These are phyloP conservation scores for Cadophora malorum DNA, from an alignment of 2,329 filamentous ascomycete species.

Conservation along the genomic window DNA sequence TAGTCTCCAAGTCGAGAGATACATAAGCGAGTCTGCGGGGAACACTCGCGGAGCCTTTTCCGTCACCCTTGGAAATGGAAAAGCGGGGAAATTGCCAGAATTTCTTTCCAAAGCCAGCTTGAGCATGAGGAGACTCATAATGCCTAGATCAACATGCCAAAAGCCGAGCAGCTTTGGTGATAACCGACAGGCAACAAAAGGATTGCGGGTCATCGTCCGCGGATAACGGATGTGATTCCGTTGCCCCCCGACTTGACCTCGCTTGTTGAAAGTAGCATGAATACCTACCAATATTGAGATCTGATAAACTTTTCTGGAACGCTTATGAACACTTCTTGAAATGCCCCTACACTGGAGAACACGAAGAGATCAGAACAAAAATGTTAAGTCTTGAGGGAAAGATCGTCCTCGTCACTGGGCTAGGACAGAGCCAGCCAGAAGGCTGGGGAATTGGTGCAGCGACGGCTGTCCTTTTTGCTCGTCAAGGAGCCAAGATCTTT, in stretches of 20 bases:
- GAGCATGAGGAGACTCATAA: neutral
- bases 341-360: neutral
- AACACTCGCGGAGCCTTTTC: neutral
- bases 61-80: neutral
- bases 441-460: slow-evolving; percentile 59
- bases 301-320: neutral
- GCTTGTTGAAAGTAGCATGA: neutral
- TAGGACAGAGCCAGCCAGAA: slow-evolving; percentile 49
- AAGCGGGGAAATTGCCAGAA: neutral
- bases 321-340: neutral
- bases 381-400: slow-evolving; percentile 49
- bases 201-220: neutral
- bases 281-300: neutral
- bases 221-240: slow-evolving; percentile 3
- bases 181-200: neutral
- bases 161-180: neutral
- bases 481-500: slow-evolving; percentile 55
- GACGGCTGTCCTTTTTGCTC: slow-evolving; percentile 52
- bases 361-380: slow-evolving; percentile 26
- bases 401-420: slow-evolving; percentile 53
- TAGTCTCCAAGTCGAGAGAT: neutral
- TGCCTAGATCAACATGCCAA: neutral
- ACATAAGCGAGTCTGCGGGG: neutral
- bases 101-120: neutral
- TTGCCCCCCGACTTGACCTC: neutral